Base-by-base conservation (phyloP, 1,139 yeast genomes). In the Kodamaea sp. region DNA sequence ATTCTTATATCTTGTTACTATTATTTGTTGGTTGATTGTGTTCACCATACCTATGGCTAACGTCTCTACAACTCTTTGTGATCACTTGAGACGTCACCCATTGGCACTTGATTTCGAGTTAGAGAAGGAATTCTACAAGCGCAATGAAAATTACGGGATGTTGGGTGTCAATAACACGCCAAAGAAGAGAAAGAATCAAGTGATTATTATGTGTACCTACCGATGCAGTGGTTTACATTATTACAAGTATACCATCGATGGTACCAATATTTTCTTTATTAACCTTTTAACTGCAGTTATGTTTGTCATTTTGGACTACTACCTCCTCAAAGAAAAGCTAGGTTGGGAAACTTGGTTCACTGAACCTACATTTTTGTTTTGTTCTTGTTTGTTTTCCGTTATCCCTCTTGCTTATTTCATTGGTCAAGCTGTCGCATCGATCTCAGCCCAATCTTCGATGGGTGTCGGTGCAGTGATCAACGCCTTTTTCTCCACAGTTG, bases 401-500 rank as follows among this genome's bases (percentile, higher is more conserved):
- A 78, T 92, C 36, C 98, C 99, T 2, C 70, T 92, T 49, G 98
- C 98, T 0, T 92, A 92, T 58, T 92, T 90, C 60, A 90, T 92
- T 53, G 99, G 99, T 3, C 97, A 92, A 61, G 98, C 97, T 2
- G 98, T 92, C 23, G 99, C 99, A 0, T 90, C 97, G 2, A 92
- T 92, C 47, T 86, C 96, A 3, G 97, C 98, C 0, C 98, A 94
- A 64, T 88, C 97, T 1, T 90, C 97, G 0, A 92, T 92, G 97
- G 97, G 97, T n/a, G 82, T 92, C 48, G 98, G 98, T 67, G 98
- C 99, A 2, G 96, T 90, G 1, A 89, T 92, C 52, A 92, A 92
- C 61, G 99, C 99, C 1, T 90, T 94, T 54, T 92, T 92, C 71
- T 90, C 98, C 1, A 90, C 98, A 0, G 76, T 94, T 38, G 97